phyloP scores from a whole-genome alignment of 306 rosid species.

The Bauhinia variegata region DNA sequence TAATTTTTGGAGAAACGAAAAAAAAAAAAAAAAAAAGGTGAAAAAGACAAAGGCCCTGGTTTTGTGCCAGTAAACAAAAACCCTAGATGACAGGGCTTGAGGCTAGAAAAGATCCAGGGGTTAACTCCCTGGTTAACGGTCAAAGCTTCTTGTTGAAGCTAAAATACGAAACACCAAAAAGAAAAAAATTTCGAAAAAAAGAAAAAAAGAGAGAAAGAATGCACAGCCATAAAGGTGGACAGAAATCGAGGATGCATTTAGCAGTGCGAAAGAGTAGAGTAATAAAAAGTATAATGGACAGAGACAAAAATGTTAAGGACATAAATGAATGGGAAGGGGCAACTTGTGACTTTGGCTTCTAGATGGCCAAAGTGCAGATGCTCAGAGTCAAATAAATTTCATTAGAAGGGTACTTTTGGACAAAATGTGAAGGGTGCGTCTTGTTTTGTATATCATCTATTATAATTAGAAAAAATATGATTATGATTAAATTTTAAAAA shows the following conservation, averaged over 20 bases:
- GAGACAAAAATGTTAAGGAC: neutral
- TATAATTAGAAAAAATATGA: no score
- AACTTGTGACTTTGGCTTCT: neutral
- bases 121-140: slow-evolving; percentile 41
- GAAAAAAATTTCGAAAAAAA: neutral
- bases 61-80: slow-evolving; percentile 34
- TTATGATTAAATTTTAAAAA: no score
- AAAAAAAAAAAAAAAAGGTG: neutral
- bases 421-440: no score
- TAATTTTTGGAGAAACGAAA: neutral
- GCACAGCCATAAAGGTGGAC: no score
- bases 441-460: no score
- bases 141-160: slow-evolving; percentile 38
- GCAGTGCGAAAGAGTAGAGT: no score
- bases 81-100: slow-evolving; percentile 30
- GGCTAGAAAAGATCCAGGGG: slow-evolving; percentile 31
- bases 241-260: no score
- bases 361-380: neutral
- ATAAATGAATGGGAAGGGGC: neutral
- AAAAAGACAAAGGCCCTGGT: slow-evolving; percentile 28
- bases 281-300: neutral
- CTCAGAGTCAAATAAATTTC: no score
- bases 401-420: no score
- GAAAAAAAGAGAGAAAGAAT: neutral
- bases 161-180: slow-evolving; percentile 9